These are phyloP conservation scores for Phellopilus nigrolimitatus DNA, from an alignment of 1,284 basidiomycete genomes.

Conservation along the genomic window DNA sequence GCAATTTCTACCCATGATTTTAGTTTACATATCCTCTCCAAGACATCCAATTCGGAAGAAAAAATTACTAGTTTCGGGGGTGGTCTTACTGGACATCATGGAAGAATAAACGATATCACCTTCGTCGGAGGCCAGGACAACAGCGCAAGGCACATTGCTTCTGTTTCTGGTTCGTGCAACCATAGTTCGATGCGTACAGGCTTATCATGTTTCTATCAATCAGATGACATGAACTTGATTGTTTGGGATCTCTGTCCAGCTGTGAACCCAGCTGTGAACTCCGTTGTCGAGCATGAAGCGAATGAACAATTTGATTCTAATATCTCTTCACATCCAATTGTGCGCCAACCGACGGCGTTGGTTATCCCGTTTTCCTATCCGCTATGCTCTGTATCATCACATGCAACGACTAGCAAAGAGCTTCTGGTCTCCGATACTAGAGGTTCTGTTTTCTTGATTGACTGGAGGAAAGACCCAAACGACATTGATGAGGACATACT, in stretches of 20 bases:
- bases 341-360: slow-evolving; percentile 66
- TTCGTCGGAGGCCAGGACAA: slow-evolving; percentile 68
- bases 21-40: slow-evolving; percentile 63
- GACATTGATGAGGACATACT: slow-evolving; percentile 47
- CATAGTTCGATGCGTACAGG: slow-evolving; percentile 1
- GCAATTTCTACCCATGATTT: slow-evolving; percentile 63
- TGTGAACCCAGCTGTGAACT: too few relatives aligned
- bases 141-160: slow-evolving; percentile 66
- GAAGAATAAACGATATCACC: slow-evolving; percentile 58
- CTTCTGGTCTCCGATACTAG: slow-evolving; percentile 69
- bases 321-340: slow-evolving; percentile 16
- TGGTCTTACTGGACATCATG: slow-evolving; percentile 71
- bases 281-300: not conserved
- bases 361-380: slow-evolving; percentile 67
- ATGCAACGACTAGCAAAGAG: slow-evolving; percentile 67
- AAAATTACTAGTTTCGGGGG: slow-evolving; percentile 66
- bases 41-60: slow-evolving; percentile 45
- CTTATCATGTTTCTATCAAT: not conserved
- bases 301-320: slow-evolving; percentile 25
- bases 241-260: slow-evolving; percentile 73
- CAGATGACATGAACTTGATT: slow-evolving; percentile 78
- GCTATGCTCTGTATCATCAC: slow-evolving; percentile 61
- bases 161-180: slow-evolving; percentile 57
- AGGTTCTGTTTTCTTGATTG: slow-evolving; percentile 67
- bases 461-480: slow-evolving; percentile 71